Base-by-base conservation (phyloP, 108 stramenopile species). In the Aurantiochytrium sp. region DNA sequence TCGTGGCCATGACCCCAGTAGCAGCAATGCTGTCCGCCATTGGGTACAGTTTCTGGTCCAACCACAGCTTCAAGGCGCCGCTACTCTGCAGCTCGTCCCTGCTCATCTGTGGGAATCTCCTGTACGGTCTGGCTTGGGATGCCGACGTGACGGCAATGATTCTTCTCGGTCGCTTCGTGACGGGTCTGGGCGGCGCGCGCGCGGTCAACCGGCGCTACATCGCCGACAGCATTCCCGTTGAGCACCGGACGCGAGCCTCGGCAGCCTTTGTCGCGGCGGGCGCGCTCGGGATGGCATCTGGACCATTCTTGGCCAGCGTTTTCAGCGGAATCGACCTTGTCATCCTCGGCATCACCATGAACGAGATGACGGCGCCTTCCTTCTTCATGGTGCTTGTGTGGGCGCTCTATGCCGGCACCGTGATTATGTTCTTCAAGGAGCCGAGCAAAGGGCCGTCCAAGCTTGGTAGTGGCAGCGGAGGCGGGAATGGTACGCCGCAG, bases 151-250 rank as follows among this genome's bases (percentile, higher is more conserved):
- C 96, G n/a, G 87, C 85, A 30, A 91, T 97, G 90, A 94, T 97
- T 4, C 87, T 97, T 52, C 24, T 95, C 10, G 97, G 97, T 22
- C 94, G 97, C 22, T 87, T 95, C n/a, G 86, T 96, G 68, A 94
- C 91, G 68, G 97, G 97, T 19, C 95, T 97, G 89, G 97, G 96
- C 17, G 93, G 93, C 50, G 94, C 96, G 31, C 90, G 97, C 68
- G 92, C 91, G 4, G 94, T 97, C 39, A 97, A 97, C 91, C 90
- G 97, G 69, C 91, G 96, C 22, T 97, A 96, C 91, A 97, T 97
- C 91, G 96, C 97, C 15, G 97, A 97, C 89, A 92, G 90, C 41
- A 95, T 92, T 87, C 87, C 86, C 54, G 89, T 92, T n/a, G 89
- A 91, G 45, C 92, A 95, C 37, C 93, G 96, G 37, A 97, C 96